Evolutionary conservation across 148 eudicot genomes (phyloP).

Genomic region (Rhododendron ferrugineum): DNA sequence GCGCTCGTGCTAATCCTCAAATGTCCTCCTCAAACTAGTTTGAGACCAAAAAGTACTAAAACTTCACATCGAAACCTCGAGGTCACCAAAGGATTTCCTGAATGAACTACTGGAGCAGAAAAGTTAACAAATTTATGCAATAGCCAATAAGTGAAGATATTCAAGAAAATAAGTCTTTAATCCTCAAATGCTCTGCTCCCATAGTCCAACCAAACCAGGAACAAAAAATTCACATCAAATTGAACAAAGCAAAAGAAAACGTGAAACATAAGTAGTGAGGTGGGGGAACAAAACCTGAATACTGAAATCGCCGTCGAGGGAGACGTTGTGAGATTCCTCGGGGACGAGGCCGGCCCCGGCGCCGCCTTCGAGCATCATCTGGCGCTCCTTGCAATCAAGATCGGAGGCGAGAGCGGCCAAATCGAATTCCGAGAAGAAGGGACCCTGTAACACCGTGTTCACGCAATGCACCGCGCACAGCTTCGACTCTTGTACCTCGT

Average conservation of each 20-base stretch:
- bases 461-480: conserved; percentile 97
- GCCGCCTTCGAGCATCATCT: conserved; percentile 56
- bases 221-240: background rate
- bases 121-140: background rate
- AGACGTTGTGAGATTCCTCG: conserved; percentile 77
- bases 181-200: too few species aligned
- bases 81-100: too few species aligned
- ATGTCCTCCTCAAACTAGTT: background rate
- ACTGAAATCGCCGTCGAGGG: conserved; percentile 90
- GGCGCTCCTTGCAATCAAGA: conserved; percentile 72
- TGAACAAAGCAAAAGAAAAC: background rate
- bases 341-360: conserved; percentile 30
- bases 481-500: conserved; percentile 95
- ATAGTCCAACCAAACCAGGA: too few species aligned
- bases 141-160: background rate
- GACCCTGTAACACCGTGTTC: conserved; percentile 90
- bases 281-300: conserved; percentile 51
- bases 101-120: background rate
- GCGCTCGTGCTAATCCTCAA: background rate
- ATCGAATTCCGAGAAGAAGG: conserved; percentile 91
- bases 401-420: conserved; percentile 90
- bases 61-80: background rate
- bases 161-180: background rate
- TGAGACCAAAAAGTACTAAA: too few species aligned
- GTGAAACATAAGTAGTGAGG: background rate